Base-by-base conservation (phyloP, 441 rosid species). In the Corymbia citriodora region DNA sequence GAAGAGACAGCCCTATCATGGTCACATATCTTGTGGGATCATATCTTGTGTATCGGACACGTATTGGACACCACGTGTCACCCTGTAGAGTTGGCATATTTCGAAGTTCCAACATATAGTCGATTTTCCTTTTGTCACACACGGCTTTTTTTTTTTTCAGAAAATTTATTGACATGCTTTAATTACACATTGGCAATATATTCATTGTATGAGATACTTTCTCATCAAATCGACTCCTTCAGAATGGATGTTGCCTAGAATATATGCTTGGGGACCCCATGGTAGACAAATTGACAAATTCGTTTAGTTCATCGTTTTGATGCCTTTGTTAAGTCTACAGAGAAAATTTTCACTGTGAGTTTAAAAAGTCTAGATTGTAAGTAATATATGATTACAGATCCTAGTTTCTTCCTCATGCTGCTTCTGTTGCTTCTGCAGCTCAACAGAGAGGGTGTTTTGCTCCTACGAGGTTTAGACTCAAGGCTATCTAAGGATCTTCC, bases 401-500 rank as follows among this genome's bases (percentile, higher is more conserved):
- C 52, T 79, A 63, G 72, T 13, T 63, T 63, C 72, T 63, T 63
- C 33, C 33, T 63, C 9, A 63, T 63, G 72, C 72, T 29, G 72
- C n/a, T 79, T 79, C 18, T 3, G 2, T 40, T 31, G 72, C 88
- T 91, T 93, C 16, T 91, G 95, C 95, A 98, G 99, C 96, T 97
- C 49, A 96, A 94, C 27, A 94, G 95, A 90, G 99, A 96, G 25
- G 99, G 99, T 25, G 98, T 98, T 89, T 88, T 98, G 93, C 99
- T 98, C 87, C 92, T 98, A 90, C 95, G 98, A 33, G 97, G 99
- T 89, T 88, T 98, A 31, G 99, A 98, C 93, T 98, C 99, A 23
- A 94, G 99, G 94, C 97, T 98, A 72, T 97, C 99, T 79, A 96
- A 96, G 91, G 98, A 98, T 92, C 96, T 98, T 89, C 99, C 99